These are phyloP conservation scores for Neurospora sp. DNA, from an alignment of 495 filamentous ascomycete genomes.

Conservation along the genomic window DNA sequence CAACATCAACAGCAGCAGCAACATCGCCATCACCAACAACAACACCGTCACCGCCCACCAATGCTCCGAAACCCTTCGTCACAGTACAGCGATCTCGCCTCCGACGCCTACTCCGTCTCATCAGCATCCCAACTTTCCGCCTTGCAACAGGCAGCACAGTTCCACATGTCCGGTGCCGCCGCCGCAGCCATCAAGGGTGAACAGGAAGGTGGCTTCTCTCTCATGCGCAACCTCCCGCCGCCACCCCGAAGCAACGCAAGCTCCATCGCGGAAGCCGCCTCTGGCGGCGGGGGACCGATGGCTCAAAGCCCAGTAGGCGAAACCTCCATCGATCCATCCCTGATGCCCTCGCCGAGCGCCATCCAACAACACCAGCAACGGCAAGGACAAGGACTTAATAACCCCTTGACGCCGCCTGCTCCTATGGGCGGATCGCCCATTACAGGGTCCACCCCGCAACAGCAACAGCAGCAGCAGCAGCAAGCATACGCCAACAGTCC, in stretches of 20 bases:
- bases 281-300: background rate
- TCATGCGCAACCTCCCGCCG: constrained; percentile 25
- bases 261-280: constrained; percentile 6
- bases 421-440: constrained; percentile 7
- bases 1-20: constrained; percentile 13
- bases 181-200: constrained; percentile 25
- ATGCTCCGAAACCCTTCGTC: constrained; percentile 1
- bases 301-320: background rate
- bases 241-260: constrained; percentile 25
- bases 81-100: background rate
- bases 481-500: constrained; percentile 7
- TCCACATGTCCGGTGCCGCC: constrained; percentile 14
- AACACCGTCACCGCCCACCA: background rate
- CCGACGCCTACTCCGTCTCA: constrained; percentile 17
- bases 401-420: background rate
- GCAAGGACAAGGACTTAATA: background rate
- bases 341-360: constrained; percentile 31
- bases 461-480: constrained; percentile 8
- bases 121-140: constrained; percentile 7
- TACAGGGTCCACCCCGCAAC: background rate
- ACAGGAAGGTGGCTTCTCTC: constrained; percentile 23
- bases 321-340: constrained; percentile 33
- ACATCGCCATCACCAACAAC: background rate
- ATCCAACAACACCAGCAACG: constrained; percentile 15
- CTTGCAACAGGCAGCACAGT: constrained; percentile 13